Base-by-base conservation (phyloP, 768 basidiomycete genomes). In the Calvatia gigantea region DNA sequence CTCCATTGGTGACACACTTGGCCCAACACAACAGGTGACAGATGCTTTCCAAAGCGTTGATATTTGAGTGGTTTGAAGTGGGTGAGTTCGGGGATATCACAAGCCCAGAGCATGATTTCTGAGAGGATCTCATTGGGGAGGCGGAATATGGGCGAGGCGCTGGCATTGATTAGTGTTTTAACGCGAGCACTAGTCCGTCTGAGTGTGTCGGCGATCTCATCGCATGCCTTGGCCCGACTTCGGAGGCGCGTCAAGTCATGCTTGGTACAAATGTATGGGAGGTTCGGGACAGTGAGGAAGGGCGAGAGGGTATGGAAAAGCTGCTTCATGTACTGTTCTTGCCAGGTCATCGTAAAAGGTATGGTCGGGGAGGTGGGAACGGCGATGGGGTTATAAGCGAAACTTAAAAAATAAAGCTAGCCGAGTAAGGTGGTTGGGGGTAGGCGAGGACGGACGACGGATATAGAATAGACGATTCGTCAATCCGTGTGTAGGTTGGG, bases 91-190 rank as follows among this genome's bases (percentile, higher is more conserved):
- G 54, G 46, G 29, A 56, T 49, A 19, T 56, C 54, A 17, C 54
- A 56, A 15, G 54, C 54, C 54, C 54, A 56, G 27, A 56, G 39
- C 54, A 56, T 56, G 12, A 56, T 56, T 23, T 48, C 54, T 15
- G 54, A 56, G n/a, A 56, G 46, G 27, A 56, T 56, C 28, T 56
- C 54, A 32, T 49, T 56, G 47, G 54, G 54, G 28, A 56, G 54
- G 14, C 54, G 54, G 17, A 56, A 56, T 2, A 56, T 56, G 46
- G 54, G 54, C 31, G 54, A 56, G 31, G 54, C 54, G 31, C 47
- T 48, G 29, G 41, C 47, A 32, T 56, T 56, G 42, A 56, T 49
- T 33, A 56, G 7, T 23, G 8, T 48, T 42, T 43, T 56, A n/a
- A 56, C 54, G 31, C 29, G 31, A 31, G 54, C 46, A 39, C 54